Base-by-base conservation (phyloP, 495 filamentous ascomycete genomes). In the Aspergillus sclerotiicarbonarius region DNA sequence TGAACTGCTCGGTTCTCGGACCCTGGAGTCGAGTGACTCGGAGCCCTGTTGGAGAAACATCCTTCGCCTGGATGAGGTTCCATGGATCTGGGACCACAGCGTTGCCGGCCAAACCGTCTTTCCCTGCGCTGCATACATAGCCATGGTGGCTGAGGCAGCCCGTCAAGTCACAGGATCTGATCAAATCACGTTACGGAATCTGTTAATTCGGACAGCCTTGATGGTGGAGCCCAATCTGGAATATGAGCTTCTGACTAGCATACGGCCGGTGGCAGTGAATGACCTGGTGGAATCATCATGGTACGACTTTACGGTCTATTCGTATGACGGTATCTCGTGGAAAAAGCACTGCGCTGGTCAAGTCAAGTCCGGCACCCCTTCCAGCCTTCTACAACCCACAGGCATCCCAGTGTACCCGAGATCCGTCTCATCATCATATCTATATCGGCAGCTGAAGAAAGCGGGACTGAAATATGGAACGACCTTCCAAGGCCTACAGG, bases 41-140 rank as follows among this genome's bases (percentile, higher is more conserved):
- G 74, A 80, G 47, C 80, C 81, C 3, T 70, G 64, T 0, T 86
- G 82, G 82, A 67, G 81, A 30, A 82, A 80, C 59, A 30, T 80
- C 0, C 31, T 86, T 6, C 58, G 61, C 0, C 51, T 76, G 4
- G 70, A 78, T 2, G 64, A 78, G 31, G 65, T 76, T 5, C 76
- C 73, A 0, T 84, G 82, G 82, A 54, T 84, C 6, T 54, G 55
- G 10, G 80, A 84, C 29, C 81, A 83, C 63, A 58, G 59, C 7
- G 50, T 84, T 6, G 9, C 21, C 10, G 54, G 52, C 0, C 55
- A 72, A 7, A 61, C 77, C 4, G 65, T 82, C 8, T 85, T 82
- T 53, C 82, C 81, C n/a, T 41, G 49, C 8, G 76, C 80, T 16
- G 80, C 71, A 0, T 81, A 78, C 55, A 58, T 83, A 2, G 67